Base-by-base conservation (phyloP, 768 basidiomycete species). In the Pulveroboletus ravenelii region DNA sequence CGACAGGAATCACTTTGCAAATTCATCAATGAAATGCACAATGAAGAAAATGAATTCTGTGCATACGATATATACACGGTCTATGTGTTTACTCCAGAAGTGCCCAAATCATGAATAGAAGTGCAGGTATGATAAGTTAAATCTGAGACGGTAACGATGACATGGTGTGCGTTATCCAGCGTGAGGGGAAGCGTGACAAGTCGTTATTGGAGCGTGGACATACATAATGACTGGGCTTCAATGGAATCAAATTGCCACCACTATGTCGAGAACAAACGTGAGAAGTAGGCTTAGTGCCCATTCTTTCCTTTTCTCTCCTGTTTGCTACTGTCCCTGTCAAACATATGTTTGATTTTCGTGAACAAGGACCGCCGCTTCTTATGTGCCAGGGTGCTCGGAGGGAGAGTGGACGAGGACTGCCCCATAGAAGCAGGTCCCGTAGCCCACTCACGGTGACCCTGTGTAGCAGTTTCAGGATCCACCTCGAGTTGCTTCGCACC, bases 281-380 rank as follows among this genome's bases (percentile, higher is more conserved):
- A 25, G 12, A 44, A 39, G 14, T n/a, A 34, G 13, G 40, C 43
- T 47, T 41, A 65, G 15, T 41, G 54, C 58, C 61, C 54, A 29
- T 25, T 40, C 55, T 70, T 68, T 50, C 70, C 62, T 58, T 75
- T 60, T 49, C 63, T 66, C 51, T 68, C 62, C 58, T 74, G 66
- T 42, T 73, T 67, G 36, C 62, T 63, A 56, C 77, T 77, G 18
- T 78, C 71, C 58, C 73, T 75, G 48, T 79, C 71, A 32, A 85
- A 84, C 6, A 82, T 59, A 36, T 72, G 61, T 60, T 78, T 83
- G 45, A 74, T 60, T 57, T 74, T 82, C 23, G 75, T 75, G 46
- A 85, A 73, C 29, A 84, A 61, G 14, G 82, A 82, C 6, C 66
- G 62, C 40, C 72, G 71, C 61, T 81, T 84, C 70, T 82, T 81